These are phyloP conservation scores for Neckera pumila DNA, from an alignment of 225 moss, liverwort and hornwort genomes.

Conservation along the genomic window DNA sequence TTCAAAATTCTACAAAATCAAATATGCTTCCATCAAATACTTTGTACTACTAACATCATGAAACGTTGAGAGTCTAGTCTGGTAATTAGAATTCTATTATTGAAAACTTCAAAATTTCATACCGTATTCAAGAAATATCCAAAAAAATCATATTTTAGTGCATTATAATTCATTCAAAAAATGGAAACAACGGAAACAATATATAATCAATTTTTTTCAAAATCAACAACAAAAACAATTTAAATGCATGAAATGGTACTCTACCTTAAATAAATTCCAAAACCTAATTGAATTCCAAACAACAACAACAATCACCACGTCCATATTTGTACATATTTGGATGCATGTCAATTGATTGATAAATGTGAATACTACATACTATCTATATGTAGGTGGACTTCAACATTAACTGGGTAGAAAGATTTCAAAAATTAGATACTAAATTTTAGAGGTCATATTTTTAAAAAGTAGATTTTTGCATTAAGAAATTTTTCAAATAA, in stretches of 20 bases:
- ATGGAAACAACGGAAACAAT: too few species aligned
- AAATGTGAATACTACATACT: background rate
- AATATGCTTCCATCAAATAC: background rate
- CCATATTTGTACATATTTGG: background rate
- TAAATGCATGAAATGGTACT: background rate
- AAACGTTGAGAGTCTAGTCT: too few species aligned
- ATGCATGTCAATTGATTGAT: background rate
- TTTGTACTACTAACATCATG: background rate
- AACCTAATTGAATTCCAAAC: background rate
- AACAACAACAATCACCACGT: too few species aligned
- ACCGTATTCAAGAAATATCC: rapidly evolving
- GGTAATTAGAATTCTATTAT: background rate
- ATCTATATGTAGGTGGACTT: background rate
- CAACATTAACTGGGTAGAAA: rapidly evolving
- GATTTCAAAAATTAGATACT: background rate
- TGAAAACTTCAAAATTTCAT: too few species aligned
- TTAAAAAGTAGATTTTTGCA: too few species aligned
- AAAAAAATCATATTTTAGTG: too few species aligned
- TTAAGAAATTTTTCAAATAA: too few species aligned
- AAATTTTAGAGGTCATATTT: too few species aligned
- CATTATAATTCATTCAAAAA: background rate
- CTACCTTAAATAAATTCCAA: background rate
- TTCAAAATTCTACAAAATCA: background rate
- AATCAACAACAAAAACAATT: too few species aligned
- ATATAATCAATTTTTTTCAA: too few species aligned